Base-by-base conservation (phyloP, 371 early-diverging fungal genomes). In the Mucor sp. region DNA sequence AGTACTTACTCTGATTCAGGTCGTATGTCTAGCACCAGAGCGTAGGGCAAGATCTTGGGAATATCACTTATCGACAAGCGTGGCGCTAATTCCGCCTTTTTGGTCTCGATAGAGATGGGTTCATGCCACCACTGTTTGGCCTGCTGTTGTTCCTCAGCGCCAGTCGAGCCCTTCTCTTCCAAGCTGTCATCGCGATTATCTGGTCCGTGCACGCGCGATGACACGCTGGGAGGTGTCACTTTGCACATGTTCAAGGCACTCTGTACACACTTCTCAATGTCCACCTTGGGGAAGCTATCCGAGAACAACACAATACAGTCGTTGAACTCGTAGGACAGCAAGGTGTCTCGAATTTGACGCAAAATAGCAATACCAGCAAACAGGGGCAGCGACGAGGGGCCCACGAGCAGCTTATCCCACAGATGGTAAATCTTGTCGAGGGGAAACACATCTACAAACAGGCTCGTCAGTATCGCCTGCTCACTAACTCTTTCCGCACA, bases 401-500 rank as follows among this genome's bases (percentile, higher is more conserved):
- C 90, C 15, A 89, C 87, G 9, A 91, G 63, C 12, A 92, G 62
- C 63, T 87, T 87, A 73, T 93, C 93, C 93, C 93, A 94, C 15
- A 94, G 74, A 65, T 89, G 90, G 68, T 89, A 91, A 6, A 92
- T 87, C 64, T 91, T 90, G 60, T 93, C 91, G 30, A 94, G 68
- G 9, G 93, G 88, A 63, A 93, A 91, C 3, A 92, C 89, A 70
- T 94, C 92, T 91, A 75, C 19, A 33, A 6, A 57, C 12, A 48
- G 27, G 0, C 12, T 35, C 37, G 3, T 63, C 23, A 23, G 58
- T 59, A 28, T 35, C 25, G 5, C 17, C 21, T 58, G 14, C 3
- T 2, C 19, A n/a, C n/a, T n/a, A n/a, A n/a, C n/a, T n/a, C n/a
- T n/a, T n/a, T n/a, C 19, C 17, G 4, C 1, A 76, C 85, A 76